phyloP scores from a whole-genome alignment of 345 rosid species.

The Reutealis trisperma region DNA sequence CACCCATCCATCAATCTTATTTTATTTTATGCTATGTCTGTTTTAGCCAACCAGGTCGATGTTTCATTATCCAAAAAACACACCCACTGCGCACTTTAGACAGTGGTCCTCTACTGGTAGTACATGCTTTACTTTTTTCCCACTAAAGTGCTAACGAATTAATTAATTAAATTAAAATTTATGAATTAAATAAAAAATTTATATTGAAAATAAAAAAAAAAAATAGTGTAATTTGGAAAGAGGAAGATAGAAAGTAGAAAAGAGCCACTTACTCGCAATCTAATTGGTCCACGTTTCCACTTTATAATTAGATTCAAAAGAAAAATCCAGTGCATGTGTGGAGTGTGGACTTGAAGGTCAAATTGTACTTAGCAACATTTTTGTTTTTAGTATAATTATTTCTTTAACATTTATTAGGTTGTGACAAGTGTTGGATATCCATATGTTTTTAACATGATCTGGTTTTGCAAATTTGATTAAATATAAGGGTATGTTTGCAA shows the following conservation, averaged over 20 bases:
- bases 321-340: not conserved
- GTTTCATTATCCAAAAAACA: not conserved
- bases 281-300: slow-evolving; percentile 2
- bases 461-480: not conserved
- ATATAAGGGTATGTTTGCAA: slow-evolving; percentile 36
- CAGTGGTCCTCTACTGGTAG: not conserved
- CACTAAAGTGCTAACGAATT: not conserved
- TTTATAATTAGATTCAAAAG: not conserved
- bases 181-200: too few relatives aligned
- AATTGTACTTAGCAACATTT: too few relatives aligned
- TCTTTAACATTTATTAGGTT: too few relatives aligned
- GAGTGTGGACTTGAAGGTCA: not conserved
- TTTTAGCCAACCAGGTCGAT: slow-evolving; percentile 4
- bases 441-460: too few relatives aligned
- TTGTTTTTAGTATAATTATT: too few relatives aligned
- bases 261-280: not conserved
- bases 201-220: too few relatives aligned
- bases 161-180: too few relatives aligned
- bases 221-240: too few relatives aligned
- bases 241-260: not conserved
- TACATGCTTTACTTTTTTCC: not conserved
- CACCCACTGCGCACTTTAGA: slow-evolving; percentile 19
- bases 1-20: not conserved
- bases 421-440: too few relatives aligned
- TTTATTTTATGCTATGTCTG: not conserved